A percentile compares a stretch with the other conserved stretches of the same genome.
phyloP scores from a whole-genome alignment of 108 stramenopile genomes.

The Aurantiochytrium sp. region DNA sequence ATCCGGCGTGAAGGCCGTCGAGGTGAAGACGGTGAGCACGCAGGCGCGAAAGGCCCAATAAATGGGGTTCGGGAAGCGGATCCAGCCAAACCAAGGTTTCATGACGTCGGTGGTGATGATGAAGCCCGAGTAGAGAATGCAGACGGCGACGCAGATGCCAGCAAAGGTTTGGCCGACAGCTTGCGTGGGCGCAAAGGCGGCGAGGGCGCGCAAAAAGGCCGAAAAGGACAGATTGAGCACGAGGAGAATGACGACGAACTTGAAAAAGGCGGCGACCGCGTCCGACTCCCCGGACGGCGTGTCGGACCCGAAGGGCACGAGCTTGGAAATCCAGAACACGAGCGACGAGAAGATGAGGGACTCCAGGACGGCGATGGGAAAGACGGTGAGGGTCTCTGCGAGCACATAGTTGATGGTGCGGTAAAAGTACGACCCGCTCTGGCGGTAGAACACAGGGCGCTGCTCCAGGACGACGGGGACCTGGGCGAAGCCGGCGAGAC shows the following conservation, averaged over 20 bases:
- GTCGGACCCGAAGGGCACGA: background rate
- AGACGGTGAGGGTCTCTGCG: background rate
- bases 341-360: background rate
- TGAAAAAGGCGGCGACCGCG: background rate
- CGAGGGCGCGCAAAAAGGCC: constrained; percentile 30
- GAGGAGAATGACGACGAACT: background rate
- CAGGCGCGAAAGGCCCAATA: background rate
- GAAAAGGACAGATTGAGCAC: constrained; percentile 21
- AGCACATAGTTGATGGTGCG: constrained; percentile 51
- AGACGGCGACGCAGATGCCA: background rate
- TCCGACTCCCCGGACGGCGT: background rate
- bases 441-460: constrained; percentile 75
- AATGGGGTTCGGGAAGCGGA: background rate
- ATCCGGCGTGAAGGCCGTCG: background rate
- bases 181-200: constrained; percentile 38
- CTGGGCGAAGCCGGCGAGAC: background rate
- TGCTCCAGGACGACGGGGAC: constrained; percentile 47
- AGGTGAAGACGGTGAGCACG: background rate
- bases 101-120: background rate
- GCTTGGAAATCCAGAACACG: background rate
- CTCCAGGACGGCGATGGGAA: background rate
- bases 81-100: background rate
- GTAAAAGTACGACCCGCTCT: constrained; percentile 73
- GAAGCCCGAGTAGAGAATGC: background rate
- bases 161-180: background rate